Base-by-base conservation (phyloP, 352 stramenopile genomes). In the Elongisporangium undulatum region DNA sequence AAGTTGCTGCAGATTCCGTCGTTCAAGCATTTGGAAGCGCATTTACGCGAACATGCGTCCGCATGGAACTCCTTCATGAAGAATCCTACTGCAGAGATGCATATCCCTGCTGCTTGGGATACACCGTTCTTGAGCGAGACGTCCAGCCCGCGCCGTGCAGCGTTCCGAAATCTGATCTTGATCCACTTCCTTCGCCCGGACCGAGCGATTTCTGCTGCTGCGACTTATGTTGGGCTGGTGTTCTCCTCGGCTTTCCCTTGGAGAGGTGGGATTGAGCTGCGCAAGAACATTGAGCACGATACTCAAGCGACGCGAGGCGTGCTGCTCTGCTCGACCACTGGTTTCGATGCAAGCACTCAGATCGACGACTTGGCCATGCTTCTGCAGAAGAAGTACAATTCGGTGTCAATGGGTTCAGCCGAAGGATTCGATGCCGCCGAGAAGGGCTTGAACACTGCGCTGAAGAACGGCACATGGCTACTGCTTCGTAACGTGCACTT, bases 401-500 rank as follows among this genome's bases (percentile, higher is more conserved):
- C 92, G 20, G 94, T 99, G 21, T 97, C 98, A 0, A 99, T 99
- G 96, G 98, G 98, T 54, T 98, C 95, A 55, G 74, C 85, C 1
- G 97, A 99, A 78, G 96, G 96, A 23, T 99, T 97, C 61, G 87
- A 94, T 49, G 87, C 91, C 19, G 98, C 98, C 3, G 97, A 99
- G 62, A 96, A 94, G 59, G 82, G 96, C 16, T 72, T 99, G 55
- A 90, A 92, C 50, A 90, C 89, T 45, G 97, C 96, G n/a, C 75
- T 97, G 8, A 98, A 98, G 71, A 86, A 90, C 55, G 98, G 98
- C 39, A 96, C 82, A 23, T 99, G 97, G 97, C 82, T 99, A 12
- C 82, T 99, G 68, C 77, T 99, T 59, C 97, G 98, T 45, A 99
- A 99, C 80, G 93, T 98, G 21, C 98, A 99, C 71, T 74, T 99